Evolutionary conservation across 2,329 filamentous ascomycete genomes (phyloP).

Genomic region (Sarocladiaceae sp.): DNA sequence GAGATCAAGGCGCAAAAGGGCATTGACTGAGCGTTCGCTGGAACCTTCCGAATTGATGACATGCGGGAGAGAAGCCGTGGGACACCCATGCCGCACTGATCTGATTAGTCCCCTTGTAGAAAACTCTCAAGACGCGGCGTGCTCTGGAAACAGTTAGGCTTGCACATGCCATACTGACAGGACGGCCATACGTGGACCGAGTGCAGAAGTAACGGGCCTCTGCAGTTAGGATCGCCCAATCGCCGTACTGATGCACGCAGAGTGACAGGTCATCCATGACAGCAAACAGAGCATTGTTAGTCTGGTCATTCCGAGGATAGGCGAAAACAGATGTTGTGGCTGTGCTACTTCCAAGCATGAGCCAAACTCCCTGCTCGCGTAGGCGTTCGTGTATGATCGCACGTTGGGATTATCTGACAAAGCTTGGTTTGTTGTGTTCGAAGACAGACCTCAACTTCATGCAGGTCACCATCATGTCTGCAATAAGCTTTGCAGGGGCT

Average conservation of each 20-base stretch:
- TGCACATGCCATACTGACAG: background rate
- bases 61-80: background rate
- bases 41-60: background rate
- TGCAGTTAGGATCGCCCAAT: slow-evolving; percentile 3
- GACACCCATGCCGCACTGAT: too few species aligned
- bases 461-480: slow-evolving; percentile 3
- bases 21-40: background rate
- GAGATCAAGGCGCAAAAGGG: background rate
- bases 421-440: background rate
- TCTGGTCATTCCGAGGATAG: background rate
- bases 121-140: too few species aligned
- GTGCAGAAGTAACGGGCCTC: background rate
- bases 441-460: background rate
- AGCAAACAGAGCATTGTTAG: background rate
- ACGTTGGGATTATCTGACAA: background rate
- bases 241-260: background rate
- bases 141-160: too few species aligned
- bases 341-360: background rate
- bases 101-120: too few species aligned
- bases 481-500: background rate
- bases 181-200: background rate
- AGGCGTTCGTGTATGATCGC: slow-evolving; percentile 6
- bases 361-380: background rate
- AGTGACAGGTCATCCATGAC: slow-evolving; percentile 1
- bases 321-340: background rate